Percentiles rank a stretch among this genome's conserved stretches.
phyloP scores from a whole-genome alignment of 139 green algal species.

The Picochlorum sp. region DNA sequence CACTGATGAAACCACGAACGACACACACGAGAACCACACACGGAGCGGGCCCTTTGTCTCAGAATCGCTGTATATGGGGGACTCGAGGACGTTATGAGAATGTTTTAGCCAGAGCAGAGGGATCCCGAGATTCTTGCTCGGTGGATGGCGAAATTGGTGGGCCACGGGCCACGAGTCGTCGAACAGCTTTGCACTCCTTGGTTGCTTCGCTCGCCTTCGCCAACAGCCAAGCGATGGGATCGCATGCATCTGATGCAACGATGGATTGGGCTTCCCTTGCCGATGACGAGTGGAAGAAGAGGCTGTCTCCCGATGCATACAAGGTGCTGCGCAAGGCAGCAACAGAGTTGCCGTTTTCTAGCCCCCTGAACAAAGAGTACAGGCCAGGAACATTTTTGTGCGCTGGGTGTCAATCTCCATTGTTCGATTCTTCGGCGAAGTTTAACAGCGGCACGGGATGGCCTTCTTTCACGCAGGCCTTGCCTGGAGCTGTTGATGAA shows the following conservation, averaged over 20 bases:
- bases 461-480: constrained; percentile 36
- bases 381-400: constrained; percentile 43
- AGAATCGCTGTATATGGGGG: no score
- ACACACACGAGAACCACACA: no score
- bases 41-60: no score
- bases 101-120: no score
- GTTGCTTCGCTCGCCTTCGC: constrained; percentile 11
- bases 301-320: constrained; percentile 44
- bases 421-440: constrained; percentile 53
- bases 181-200: constrained; percentile 7
- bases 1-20: no score
- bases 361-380: constrained; percentile 43
- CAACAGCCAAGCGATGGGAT: background rate
- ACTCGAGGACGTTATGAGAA: no score
- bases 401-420: constrained; percentile 35
- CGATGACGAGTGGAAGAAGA: constrained; percentile 41
- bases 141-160: no score
- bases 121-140: no score
- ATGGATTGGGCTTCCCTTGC: constrained; percentile 10
- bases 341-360: constrained; percentile 50
- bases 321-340: constrained; percentile 46
- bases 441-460: constrained; percentile 58
- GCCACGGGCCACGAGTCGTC: background rate
- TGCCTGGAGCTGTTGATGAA: constrained; percentile 37
- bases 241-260: background rate